Evolutionary conservation across 257 asterid species (phyloP), one percentile per base, ranked within the genome.

Genomic region (Dorcoceras hygrometricum): DNA sequence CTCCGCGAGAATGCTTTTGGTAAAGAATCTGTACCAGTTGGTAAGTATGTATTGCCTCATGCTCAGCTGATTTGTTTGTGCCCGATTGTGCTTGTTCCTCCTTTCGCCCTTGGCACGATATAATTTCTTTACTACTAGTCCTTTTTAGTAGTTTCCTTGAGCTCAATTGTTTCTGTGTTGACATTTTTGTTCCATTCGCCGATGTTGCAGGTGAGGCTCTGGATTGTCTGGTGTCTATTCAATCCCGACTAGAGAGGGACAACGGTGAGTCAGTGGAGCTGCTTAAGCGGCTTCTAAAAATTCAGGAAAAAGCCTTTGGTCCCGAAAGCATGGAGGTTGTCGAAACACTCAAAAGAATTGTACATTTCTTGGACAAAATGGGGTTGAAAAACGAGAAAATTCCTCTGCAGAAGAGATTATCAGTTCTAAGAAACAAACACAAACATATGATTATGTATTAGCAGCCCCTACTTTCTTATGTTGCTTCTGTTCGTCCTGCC

Each of bases 191-290:
- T 76, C 31, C 26, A 6, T 67, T 59, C 46, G 57, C 67, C 60
- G 59, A 16, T 63, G 46, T 58, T 46, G 76, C 89, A 93, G 97
- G 96, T 31, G 99, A 90, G 86, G 96, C 97, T 69, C 95, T 90
- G 53, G 99, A 93, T 76, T 93, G 99, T 75, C 75, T 93, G 82
- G 95, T 88, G 71, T 86, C 94, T 63, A 83, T 90, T 77, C 89
- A 79, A 66, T 80, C 79, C 29, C 83, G 85, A 71, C 69, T 83
- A 28, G 90, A 78, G 71, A 88, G 82, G 77, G 89, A 88, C 51
- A 85, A 81, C 50, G 5, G 65, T 65, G 85, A 80, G 77, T 69
- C 88, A 75, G 54, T 90, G 75, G 83, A 71, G 67, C 82, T 80
- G 73, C 95, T 93, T 39, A 77, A 86, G 83, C 83, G 96, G 80